A percentile compares a stretch with the other conserved stretches of the same genome.
phyloP scores from a whole-genome alignment of 768 basidiomycete species.

The Clathrus columnatus region DNA sequence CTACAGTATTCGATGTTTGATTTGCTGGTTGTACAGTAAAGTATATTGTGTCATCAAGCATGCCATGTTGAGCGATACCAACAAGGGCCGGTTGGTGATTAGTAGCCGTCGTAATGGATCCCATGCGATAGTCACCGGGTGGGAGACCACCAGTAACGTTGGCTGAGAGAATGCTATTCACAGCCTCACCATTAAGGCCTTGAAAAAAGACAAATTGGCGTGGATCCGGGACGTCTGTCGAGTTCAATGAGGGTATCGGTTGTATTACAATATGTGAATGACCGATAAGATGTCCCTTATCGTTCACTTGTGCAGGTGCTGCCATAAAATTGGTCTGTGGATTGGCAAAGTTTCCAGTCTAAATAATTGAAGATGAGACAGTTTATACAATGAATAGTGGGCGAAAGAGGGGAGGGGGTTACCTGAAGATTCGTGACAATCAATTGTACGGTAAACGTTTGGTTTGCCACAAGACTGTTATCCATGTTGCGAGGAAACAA shows the following conservation, averaged over 20 bases:
- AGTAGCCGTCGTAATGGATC: slow-evolving; percentile 29
- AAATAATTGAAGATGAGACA: neutral
- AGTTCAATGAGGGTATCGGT: slow-evolving; percentile 31
- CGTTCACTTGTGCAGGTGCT: slow-evolving; percentile 43
- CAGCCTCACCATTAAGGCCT: slow-evolving; percentile 24
- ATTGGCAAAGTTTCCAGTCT: slow-evolving; percentile 44
- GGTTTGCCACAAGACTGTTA: slow-evolving; percentile 31
- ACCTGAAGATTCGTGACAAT: slow-evolving; percentile 24
- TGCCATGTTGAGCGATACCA: slow-evolving; percentile 42
- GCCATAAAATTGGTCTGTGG: slow-evolving; percentile 35
- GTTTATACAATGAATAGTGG: neutral
- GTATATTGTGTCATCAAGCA: slow-evolving; percentile 39
- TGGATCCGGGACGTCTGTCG: slow-evolving; percentile 39
- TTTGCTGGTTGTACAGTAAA: neutral
- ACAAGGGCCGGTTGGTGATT: slow-evolving; percentile 45
- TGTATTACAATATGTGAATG: slow-evolving; percentile 53
- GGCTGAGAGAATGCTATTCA: slow-evolving; percentile 23
- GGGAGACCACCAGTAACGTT: slow-evolving; percentile 33
- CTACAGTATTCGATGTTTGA: neutral
- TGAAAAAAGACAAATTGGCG: slow-evolving; percentile 54
- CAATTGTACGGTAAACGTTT: slow-evolving; percentile 36
- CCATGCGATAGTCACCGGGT: slow-evolving; percentile 21
- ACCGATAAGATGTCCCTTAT: slow-evolving; percentile 35
- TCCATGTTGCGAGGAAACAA: slow-evolving; percentile 29
- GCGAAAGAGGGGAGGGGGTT: no score